Evolutionary conservation across 306 rosid species (phyloP).

Genomic region (Mimosa pudica): DNA sequence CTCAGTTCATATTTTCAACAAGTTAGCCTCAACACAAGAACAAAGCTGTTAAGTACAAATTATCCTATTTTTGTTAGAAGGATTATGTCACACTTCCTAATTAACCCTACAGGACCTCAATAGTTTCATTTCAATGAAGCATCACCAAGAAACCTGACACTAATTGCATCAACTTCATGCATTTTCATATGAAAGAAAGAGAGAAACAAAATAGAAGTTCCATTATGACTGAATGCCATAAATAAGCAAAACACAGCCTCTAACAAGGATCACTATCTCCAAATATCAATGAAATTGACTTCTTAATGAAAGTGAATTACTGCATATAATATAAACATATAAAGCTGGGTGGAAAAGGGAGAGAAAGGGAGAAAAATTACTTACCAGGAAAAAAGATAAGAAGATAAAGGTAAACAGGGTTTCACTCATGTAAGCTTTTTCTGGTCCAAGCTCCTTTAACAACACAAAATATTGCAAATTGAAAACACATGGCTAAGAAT

Average conservation of each 20-base stretch:
- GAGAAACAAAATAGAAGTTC: conserved; percentile 3
- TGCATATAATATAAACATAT: conserved; percentile 8
- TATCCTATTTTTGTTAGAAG: neutral
- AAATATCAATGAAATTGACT: conserved; percentile 16
- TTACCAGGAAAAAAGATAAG: conserved; percentile 70
- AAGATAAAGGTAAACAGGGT: conserved; percentile 64
- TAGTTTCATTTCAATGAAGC: conserved; percentile 23
- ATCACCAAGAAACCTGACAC: conserved; percentile 14
- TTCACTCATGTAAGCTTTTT: conserved; percentile 75
- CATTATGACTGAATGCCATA: conserved; percentile 16
- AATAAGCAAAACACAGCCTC: neutral
- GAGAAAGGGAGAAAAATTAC: conserved; percentile 22
- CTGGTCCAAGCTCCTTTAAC: conserved; percentile 77
- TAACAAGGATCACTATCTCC: neutral
- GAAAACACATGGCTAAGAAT: conserved; percentile 19
- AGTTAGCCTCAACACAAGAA: neutral
- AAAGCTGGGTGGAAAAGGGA: conserved; percentile 16
- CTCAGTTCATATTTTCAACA: conserved; percentile 11
- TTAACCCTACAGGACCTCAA: conserved; percentile 11
- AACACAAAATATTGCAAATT: conserved; percentile 28
- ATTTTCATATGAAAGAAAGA: conserved; percentile 5
- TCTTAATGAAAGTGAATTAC: conserved; percentile 7
- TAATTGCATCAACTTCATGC: conserved; percentile 20
- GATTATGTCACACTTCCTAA: conserved; percentile 12
- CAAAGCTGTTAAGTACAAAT: neutral